phyloP scores from a whole-genome alignment of 768 basidiomycete genomes.

The Amanita subjunquillea region DNA sequence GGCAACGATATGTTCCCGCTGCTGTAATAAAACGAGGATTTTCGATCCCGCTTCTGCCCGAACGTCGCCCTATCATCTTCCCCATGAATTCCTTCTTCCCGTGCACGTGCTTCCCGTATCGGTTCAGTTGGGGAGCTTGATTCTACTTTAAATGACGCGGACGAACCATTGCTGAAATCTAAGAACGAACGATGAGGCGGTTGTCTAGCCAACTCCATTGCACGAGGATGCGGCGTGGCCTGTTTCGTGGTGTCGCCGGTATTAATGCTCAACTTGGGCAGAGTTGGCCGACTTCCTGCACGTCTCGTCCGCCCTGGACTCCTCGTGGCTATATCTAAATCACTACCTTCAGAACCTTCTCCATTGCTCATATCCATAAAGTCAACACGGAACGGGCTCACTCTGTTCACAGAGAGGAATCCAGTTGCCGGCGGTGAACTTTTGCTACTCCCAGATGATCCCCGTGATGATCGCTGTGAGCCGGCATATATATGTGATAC shows the following conservation, averaged over 20 bases:
- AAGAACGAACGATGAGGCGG: constrained; percentile 15
- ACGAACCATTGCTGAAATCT: not conserved
- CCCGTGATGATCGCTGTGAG: not conserved
- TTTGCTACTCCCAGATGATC: not conserved
- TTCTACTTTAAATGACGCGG: not conserved
- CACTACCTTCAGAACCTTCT: constrained; percentile 11
- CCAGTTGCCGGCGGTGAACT: constrained; percentile 5
- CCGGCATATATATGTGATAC: not conserved
- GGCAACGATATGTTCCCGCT: not conserved
- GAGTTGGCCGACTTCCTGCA: not conserved
- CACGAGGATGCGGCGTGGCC: not conserved
- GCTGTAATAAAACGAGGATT: not conserved
- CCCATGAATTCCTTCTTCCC: not conserved
- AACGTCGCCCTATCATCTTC: constrained; percentile 2
- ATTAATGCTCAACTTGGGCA: not conserved
- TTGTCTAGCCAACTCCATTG: constrained; percentile 12
- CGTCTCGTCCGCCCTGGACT: constrained; percentile 2
- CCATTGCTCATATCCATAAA: constrained; percentile 15
- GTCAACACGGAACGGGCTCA: constrained; percentile 39
- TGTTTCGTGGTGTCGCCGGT: not conserved
- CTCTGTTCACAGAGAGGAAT: constrained; percentile 25
- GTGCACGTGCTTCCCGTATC: not conserved
- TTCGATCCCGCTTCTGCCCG: not conserved
- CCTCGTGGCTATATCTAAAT: not conserved
- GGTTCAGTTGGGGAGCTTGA: not conserved